Evolutionary conservation across 2,329 filamentous ascomycete genomes (phyloP).

Genomic region (Thielaviopsis punctulata): DNA sequence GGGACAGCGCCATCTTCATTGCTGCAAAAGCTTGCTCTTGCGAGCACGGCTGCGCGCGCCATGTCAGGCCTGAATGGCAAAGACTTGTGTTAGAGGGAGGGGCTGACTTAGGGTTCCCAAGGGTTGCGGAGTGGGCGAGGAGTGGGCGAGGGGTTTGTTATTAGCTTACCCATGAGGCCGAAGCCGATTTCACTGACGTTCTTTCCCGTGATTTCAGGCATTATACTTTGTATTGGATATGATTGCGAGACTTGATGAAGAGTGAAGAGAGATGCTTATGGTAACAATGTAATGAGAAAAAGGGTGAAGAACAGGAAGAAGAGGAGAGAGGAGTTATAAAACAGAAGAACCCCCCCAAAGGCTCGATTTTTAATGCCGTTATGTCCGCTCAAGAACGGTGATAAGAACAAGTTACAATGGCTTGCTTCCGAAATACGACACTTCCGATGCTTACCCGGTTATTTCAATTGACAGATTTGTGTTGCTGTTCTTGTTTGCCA

Average conservation of each 20-base stretch:
- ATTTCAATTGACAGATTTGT: no score
- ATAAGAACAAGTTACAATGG: neutral
- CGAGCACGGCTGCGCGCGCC: conserved; percentile 23
- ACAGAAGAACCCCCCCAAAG: no score
- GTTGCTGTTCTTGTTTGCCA: no score
- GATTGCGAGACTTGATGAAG: no score
- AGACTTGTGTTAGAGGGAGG: neutral
- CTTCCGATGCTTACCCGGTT: neutral
- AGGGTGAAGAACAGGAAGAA: no score
- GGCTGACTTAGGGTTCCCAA: neutral
- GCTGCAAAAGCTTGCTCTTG: conserved; percentile 35
- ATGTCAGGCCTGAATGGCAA: conserved; percentile 29
- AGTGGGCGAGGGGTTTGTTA: neutral
- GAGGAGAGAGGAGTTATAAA: no score
- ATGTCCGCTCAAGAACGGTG: no score
- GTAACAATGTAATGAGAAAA: neutral
- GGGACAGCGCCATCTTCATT: conserved; percentile 33
- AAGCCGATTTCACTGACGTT: conserved; percentile 33
- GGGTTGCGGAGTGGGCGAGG: neutral
- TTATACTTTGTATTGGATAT: no score
- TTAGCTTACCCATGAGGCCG: conserved; percentile 34
- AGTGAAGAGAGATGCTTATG: neutral
- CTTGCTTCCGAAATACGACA: no score
- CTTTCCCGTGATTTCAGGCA: conserved; percentile 24
- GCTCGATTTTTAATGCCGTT: no score